Base-by-base conservation (phyloP, 805 yeast genomes). In the Nakazawaea holstii region DNA sequence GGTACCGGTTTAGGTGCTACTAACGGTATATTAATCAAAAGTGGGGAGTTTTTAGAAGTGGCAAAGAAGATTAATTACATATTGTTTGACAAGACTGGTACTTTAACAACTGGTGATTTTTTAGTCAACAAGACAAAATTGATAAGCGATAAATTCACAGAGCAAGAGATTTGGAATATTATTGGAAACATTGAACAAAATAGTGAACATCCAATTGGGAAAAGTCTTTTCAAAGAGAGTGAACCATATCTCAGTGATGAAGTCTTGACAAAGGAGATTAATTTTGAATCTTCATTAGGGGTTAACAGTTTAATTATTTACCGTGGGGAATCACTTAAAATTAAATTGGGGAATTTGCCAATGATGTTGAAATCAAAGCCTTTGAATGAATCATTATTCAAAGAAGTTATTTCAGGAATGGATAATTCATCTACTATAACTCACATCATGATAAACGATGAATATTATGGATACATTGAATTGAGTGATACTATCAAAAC, bases 1-100 rank as follows among this genome's bases (percentile, higher is more conserved):
- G 99, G 97, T 8, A 92, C 98, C 2, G 99, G 99, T 36, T 84
- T 89, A 20, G 98, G 96, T 36, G 98, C 99, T 0, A 65, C 77
- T 11, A 73, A 88, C 62, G 98, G 99, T 15, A 85, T 94, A 5
- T 70, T 94, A 46, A 86, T 94, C 57, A 94, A 92, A 64, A 96
- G 97, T 41, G 99, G 97, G 20, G 95, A 85, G 44, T 79, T 87
- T 13, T 73, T 94, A 52, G 98, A 94, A 59, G 73, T 69, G 48
- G 83, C 94, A 7, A 78, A 79, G 56, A 67, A 73, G 15, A 71
- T 88, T 35, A 76, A 81, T 52, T 73, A 79, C 10, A 79, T 89
- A 27, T 70, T 94, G 29, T 92, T 94, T 62, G 99, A 94, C 66
- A 94, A 94, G 65, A 94, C 99, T 0, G 99, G 99, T 2, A 94